Base-by-base conservation (phyloP, 495 filamentous ascomycete species). In the Aspergillus cristatus region DNA sequence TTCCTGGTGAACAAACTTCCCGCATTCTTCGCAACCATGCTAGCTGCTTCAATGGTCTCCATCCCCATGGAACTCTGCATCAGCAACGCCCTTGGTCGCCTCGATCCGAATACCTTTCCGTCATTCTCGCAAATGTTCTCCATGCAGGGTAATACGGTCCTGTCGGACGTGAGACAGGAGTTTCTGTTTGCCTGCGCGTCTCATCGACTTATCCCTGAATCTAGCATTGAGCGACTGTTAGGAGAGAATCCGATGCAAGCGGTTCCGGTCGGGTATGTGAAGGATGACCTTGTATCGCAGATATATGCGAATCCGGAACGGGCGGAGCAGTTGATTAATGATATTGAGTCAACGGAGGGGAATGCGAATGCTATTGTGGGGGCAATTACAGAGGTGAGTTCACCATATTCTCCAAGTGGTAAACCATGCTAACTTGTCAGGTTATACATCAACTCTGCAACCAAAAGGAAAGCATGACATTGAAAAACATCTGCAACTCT, bases 1-100 rank as follows among this genome's bases (percentile, higher is more conserved):
- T 98, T 91, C 51, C 70, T 97, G 3, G 82, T 91, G 41, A 97
- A 98, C 65, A 95, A 95, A 55, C 65, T 97, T 3, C 91, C 93
- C 0, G 50, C 82, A 5, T 79, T 96, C 14, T 67, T 98, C 7
- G 66, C 71, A 7, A 73, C 76, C 17, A 72, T 93, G 38, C 48
- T 69, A 5, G 57, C 60, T 6, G 67, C 74, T 4, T 67, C 77
- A 6, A 85, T 83, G 58, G 66, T 75, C 4, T 74, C 78, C 0
- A 62, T 88, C 28, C 76, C 81, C 5, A 59, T 84, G 33, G 84
- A 91, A 51, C 63, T 78, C 41, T 94, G 83, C 57, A 85, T 94
- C 46, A 80, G 78, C 14, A 76, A 85, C 52, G 87, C 86, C 0
- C 64, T 94, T 14, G 71, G 61, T 17, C 81, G 81, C 31, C 72